Percentiles rank a stretch among this genome's conserved stretches.
Conservation (phyloP, 2,329 filamentous ascomycete species). For the Cytospora mali region DNA sequence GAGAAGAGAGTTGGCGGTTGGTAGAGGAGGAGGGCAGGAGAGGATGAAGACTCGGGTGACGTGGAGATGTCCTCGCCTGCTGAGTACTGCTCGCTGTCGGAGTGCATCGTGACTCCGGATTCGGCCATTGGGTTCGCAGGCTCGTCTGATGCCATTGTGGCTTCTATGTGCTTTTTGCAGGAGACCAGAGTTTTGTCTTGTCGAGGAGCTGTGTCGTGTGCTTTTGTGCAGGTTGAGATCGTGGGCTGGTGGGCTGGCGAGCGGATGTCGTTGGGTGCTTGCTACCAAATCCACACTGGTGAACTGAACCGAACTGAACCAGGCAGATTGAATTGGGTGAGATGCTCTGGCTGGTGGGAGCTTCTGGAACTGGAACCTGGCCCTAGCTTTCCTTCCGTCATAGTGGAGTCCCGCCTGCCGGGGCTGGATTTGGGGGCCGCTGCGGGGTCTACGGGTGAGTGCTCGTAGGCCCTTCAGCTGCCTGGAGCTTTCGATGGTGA, state of each 20-base stretch:
- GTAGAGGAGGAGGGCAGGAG: conserved; percentile 79
- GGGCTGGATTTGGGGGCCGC: conserved; percentile 2
- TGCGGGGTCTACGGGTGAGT: conserved; percentile 6
- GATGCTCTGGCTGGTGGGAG: conserved; percentile 2
- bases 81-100: conserved; percentile 83
- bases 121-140: conserved; percentile 61
- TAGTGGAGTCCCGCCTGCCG: conserved; percentile 19
- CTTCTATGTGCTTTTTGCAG: not conserved
- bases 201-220: not conserved
- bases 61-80: conserved; percentile 63
- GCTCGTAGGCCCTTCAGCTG: conserved; percentile 16
- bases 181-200: not conserved
- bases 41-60: conserved; percentile 64
- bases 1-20: conserved; percentile 86
- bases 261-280: not conserved
- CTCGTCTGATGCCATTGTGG: conserved; percentile 57
- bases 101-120: conserved; percentile 76
- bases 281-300: not conserved
- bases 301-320: not conserved
- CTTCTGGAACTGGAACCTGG: conserved; percentile 13
- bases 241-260: not conserved
- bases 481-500: conserved; percentile 6
- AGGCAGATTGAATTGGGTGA: not conserved
- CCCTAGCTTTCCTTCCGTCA: conserved; percentile 26
- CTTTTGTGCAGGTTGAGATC: not conserved